A percentile compares a stretch with the other conserved stretches of the same genome.
phyloP scores from a whole-genome alignment of 257 asterid species.

The Solanum peruvianum region DNA sequence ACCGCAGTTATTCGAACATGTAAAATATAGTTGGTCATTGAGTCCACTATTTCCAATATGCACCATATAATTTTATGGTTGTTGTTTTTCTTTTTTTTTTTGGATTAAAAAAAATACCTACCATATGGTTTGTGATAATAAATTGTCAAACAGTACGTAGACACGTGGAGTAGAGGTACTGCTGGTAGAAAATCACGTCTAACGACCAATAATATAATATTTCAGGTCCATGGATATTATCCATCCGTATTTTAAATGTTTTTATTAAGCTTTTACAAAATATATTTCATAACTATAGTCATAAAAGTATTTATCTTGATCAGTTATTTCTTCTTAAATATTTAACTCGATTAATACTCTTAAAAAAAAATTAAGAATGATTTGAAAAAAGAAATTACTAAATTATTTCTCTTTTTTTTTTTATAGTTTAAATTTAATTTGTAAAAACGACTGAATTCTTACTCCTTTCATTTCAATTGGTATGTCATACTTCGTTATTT shows the following conservation, averaged over 20 bases:
- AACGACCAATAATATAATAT: background rate
- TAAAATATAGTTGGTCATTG: background rate
- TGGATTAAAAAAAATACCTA: background rate
- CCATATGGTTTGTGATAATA: background rate
- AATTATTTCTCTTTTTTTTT: too few species aligned
- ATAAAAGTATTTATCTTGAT: background rate
- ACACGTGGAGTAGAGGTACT: background rate
- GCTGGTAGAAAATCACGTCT: background rate
- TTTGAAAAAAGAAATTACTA: background rate
- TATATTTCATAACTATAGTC: background rate
- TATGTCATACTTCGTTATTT: background rate
- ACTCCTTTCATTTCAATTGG: background rate
- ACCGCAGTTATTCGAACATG: background rate
- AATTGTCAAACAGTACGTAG: background rate
- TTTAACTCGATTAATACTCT: background rate
- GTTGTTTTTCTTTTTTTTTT: background rate
- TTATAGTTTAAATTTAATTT: background rate
- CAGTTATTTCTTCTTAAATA: background rate
- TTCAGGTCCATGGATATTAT: background rate
- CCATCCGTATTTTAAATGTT: background rate
- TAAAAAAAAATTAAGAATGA: background rate
- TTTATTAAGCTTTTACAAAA: background rate
- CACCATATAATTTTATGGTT: background rate
- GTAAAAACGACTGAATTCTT: background rate
- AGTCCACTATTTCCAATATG: background rate